Base-by-base conservation (phyloP, 2,329 filamentous ascomycete genomes). In the Hirsutella thompsonii region DNA sequence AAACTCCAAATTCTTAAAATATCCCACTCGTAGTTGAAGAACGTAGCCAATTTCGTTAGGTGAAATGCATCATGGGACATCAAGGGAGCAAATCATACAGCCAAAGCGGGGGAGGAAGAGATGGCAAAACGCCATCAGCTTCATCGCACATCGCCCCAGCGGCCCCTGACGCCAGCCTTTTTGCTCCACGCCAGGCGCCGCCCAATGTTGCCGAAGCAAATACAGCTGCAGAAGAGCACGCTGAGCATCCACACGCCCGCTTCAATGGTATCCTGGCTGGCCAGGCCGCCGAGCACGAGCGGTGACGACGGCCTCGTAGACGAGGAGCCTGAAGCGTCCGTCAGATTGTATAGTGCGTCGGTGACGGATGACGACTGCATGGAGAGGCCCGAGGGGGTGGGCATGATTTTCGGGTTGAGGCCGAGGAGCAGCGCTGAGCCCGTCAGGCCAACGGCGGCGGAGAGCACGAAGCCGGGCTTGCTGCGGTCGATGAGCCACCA, bases 401-500 rank as follows among this genome's bases (percentile, higher is more conserved):
- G 85, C 51, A 94, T 76, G 54, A 94, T 74, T 36, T 83, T 76
- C 2, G 88, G 84, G 52, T 87, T 82, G 28, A 90, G 70, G 13
- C 79, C 73, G 43, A 94, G 72, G 16, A 94, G 66, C 14, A 87
- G 60, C 13, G 75, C 72, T 9, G 89, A 89, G 8, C 90, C 87
- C 1, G 74, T 64, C 20, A 90, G 56, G 2, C 86, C 83, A 10
- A 94, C 80, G 2, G 76, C 65, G 13, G 80, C 70, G 0, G 86
- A 88, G 42, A 95, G 73, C 28, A 92, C 65, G 50, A 96, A 83
- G 4, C 92, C 92, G 0, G 88, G 75, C 49, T 79, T 80, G 37
- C 87, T 92, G 39, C 90, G 84, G 62, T 98, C 92, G 55, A 98
- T 83, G 20, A 96, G 70, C 62, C 94, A 98, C 92, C 92, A 98